A percentile compares a stretch with the other conserved stretches of the same genome.
Evolutionary conservation across 23 red algal genomes (phyloP).

Genomic region (Gracilaria domingensis): DNA sequence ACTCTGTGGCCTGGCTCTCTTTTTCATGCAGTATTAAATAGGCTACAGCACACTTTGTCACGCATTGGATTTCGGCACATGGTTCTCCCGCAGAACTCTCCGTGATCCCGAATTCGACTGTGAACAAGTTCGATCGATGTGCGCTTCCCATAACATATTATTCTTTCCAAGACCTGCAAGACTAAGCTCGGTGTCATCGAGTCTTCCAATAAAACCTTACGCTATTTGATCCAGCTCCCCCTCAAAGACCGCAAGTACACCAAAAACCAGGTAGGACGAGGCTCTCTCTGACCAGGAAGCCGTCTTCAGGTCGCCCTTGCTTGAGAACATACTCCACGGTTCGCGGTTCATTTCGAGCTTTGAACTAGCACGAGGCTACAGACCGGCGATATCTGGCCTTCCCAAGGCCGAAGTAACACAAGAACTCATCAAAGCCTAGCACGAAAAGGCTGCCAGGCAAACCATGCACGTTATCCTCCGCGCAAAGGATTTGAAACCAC

Average conservation of each 20-base stretch:
- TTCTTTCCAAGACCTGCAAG: not conserved
- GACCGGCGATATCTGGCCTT: not conserved
- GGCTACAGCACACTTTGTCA: not conserved
- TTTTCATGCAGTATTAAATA: conserved; percentile 9
- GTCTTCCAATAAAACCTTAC: not conserved
- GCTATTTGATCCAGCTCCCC: not conserved
- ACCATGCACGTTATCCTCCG: not conserved
- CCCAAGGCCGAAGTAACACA: too few relatives aligned
- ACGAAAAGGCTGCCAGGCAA: not conserved
- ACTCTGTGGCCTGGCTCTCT: conserved; percentile 21
- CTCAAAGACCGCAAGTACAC: not conserved
- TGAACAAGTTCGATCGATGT: not conserved
- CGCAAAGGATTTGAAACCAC: not conserved
- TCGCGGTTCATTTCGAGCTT: not conserved
- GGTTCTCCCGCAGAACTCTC: conserved; percentile 8
- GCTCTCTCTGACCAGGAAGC: not conserved
- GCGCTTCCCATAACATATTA: not conserved
- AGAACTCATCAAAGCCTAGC: not conserved
- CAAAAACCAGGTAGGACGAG: not conserved
- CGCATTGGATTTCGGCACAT: conserved; percentile 36
- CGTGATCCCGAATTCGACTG: conserved; percentile 22
- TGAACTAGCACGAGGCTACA: conserved; percentile 20
- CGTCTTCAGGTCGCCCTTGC: not conserved
- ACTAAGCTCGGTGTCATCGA: not conserved
- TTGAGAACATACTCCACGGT: not conserved